Evolutionary conservation across 2,329 filamentous ascomycete genomes (phyloP).

Genomic region (Grosmannia huntii): DNA sequence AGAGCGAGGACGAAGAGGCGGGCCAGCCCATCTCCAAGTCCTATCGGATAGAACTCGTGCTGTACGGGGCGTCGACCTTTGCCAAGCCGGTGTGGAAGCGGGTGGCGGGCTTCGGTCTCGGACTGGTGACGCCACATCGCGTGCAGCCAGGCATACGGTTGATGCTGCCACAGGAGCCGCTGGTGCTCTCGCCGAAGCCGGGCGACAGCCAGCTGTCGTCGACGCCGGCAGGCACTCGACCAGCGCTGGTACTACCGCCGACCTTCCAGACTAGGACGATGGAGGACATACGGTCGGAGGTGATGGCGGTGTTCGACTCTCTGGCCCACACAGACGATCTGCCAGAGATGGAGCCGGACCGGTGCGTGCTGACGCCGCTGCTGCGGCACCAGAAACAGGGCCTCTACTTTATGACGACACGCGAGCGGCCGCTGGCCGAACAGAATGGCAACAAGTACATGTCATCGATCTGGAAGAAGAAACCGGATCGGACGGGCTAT

Average conservation of each 20-base stretch:
- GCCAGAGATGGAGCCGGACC: conserved; percentile 55
- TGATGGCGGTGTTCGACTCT: conserved; percentile 78
- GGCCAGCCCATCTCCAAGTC: conserved; percentile 48
- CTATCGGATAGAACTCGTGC: conserved; percentile 56
- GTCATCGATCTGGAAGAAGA: conserved; percentile 66
- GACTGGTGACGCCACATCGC: conserved; percentile 51
- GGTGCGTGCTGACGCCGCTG: conserved; percentile 51
- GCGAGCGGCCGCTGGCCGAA: conserved; percentile 54
- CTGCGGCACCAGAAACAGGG: conserved; percentile 85
- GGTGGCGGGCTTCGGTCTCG: conserved; percentile 53
- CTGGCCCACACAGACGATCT: conserved; percentile 65
- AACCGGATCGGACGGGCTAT: conserved; percentile 27
- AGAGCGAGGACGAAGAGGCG: conserved; percentile 47
- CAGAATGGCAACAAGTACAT: conserved; percentile 45
- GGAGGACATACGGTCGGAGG: conserved; percentile 77
- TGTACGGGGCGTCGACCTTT: conserved; percentile 64
- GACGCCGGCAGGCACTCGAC: conserved; percentile 11
- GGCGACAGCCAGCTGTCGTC: conserved; percentile 13
- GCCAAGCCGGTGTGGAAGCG: conserved; percentile 53
- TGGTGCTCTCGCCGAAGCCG: background rate
- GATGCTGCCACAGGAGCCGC: conserved; percentile 46
- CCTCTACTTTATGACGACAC: conserved; percentile 70
- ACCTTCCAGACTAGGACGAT: conserved; percentile 50
- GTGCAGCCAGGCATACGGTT: conserved; percentile 58
- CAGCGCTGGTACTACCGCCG: conserved; percentile 15